Evolutionary conservation across 75 land plant species (phyloP), one percentile per base, ranked within the genome.

Genomic region (Cupressus sempervirens): DNA sequence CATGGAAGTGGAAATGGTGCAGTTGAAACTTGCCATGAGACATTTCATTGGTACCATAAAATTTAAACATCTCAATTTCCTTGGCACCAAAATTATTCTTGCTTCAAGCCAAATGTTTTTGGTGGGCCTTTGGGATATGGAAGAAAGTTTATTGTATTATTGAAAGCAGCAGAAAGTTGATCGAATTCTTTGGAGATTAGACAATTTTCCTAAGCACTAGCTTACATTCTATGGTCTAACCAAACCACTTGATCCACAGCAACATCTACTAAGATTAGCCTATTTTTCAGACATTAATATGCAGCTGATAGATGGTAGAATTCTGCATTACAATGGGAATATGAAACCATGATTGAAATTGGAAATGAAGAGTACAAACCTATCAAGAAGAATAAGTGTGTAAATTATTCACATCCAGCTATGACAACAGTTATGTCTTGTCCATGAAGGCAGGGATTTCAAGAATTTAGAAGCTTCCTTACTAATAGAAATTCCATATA

Each of bases 41-140:
- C 94, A 40, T 95, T 91, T 75, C 97, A 96, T 84, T 91, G 98
- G 13, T 96, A 87, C 87, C 92, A 97, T 90, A 97, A n/a, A n/a
- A n/a, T n/a, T n/a, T n/a, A n/a, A 93, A 87, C 95, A 38, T 38
- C 40, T 38, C 40, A 38, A 38, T 38, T 38, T 38, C 1, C 2
- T 2, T 2, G 40, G 40, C 40, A 38, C 40, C 40, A 38, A 38
- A 38, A 38, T 38, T 38, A 38, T 38, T 38, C 40, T 38, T 2
- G 2, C 40, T 38, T 38, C 40, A 38, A 38, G 1, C 2, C 40
- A 29, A 94, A 97, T 35, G 91, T 96, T 1, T 97, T 90, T 93
- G 96, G 41, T 97, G 99, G 99, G 99, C 97, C 30, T 97, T 95
- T 85, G 97, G 99, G 41, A 92, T 97, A 34, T 95, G 97, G 99